Percentiles rank a stretch among this genome's conserved stretches.
Conservation (phyloP, 1,284 basidiomycete genomes). For the Sanghuangporus weigelae region DNA sequence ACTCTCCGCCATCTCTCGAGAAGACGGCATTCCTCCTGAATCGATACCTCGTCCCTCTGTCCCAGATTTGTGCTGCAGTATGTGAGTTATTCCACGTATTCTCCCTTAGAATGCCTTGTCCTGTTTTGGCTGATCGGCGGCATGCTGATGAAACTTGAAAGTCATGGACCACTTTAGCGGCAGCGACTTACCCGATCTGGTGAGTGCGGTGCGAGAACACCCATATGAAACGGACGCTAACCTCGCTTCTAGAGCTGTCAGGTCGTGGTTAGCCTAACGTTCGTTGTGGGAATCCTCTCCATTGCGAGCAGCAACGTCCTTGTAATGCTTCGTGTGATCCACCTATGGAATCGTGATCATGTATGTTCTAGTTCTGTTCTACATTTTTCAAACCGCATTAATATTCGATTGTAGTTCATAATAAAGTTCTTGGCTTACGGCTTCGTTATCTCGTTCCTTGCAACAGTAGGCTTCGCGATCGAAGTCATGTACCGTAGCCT, state of each 20-base stretch:
- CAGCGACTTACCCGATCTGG: not conserved
- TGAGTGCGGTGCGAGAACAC: not conserved
- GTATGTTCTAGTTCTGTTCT: conserved; percentile 1
- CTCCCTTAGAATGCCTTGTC: not conserved
- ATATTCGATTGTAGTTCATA: not conserved
- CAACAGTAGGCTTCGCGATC: conserved; percentile 7
- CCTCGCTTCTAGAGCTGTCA: not conserved
- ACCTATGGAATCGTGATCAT: conserved; percentile 15
- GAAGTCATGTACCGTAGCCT: not conserved
- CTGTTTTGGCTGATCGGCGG: not conserved
- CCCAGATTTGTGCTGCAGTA: conserved; percentile 6
- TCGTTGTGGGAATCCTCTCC: conserved; percentile 9
- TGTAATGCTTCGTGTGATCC: conserved; percentile 15
- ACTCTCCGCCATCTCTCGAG: conserved; percentile 16
- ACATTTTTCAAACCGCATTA: not conserved
- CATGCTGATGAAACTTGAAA: not conserved
- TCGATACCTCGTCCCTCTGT: conserved; percentile 19
- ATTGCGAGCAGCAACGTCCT: conserved; percentile 11
- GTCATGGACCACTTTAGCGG: conserved; percentile 7
- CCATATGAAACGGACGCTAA: not conserved
- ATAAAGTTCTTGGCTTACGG: conserved; percentile 4
- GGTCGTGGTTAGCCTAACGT: not conserved
- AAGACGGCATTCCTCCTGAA: conserved; percentile 21
- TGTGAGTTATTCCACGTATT: not conserved
- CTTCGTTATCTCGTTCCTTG: conserved; percentile 4